phyloP scores from a whole-genome alignment of 2,329 filamentous ascomycete species.

The Botrytis byssoidea region DNA sequence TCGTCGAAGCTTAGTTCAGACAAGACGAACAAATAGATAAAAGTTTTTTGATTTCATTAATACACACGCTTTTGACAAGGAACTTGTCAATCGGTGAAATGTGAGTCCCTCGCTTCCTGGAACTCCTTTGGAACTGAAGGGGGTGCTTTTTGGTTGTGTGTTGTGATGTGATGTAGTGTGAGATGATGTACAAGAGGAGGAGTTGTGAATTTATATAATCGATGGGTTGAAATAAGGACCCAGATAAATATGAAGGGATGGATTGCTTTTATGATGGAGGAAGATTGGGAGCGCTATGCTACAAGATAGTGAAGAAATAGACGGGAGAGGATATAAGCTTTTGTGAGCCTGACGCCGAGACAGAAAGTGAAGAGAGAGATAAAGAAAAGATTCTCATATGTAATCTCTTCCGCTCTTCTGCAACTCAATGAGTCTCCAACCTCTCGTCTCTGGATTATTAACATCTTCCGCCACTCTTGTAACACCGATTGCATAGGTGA shows the following conservation, averaged over 20 bases:
- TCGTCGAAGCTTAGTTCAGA: neutral
- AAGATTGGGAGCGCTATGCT: neutral
- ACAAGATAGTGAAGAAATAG: constrained; percentile 2
- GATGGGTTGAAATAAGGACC: neutral
- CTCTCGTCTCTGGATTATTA: constrained; percentile 92
- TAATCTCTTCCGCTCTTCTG: constrained; percentile 97
- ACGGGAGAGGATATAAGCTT: neutral
- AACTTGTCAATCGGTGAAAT: neutral
- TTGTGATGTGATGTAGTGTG: neutral
- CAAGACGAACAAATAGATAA: neutral
- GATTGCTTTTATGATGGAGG: neutral
- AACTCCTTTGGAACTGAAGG: neutral
- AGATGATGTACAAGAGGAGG: neutral
- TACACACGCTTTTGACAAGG: neutral
- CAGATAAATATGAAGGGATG: neutral
- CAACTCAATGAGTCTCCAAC: constrained; percentile 96
- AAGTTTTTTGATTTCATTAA: neutral
- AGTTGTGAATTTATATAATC: neutral
- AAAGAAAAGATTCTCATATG: constrained; percentile 49
- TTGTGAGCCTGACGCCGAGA: neutral
- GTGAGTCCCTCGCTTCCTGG: neutral
- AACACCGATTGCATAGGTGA: constrained; percentile 96
- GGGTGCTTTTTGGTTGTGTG: neutral
- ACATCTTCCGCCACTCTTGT: constrained; percentile 93
- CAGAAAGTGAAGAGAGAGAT: neutral